Evolutionary conservation across 305 asterid genomes (phyloP).

Genomic region (Fraxinus dipetala): DNA sequence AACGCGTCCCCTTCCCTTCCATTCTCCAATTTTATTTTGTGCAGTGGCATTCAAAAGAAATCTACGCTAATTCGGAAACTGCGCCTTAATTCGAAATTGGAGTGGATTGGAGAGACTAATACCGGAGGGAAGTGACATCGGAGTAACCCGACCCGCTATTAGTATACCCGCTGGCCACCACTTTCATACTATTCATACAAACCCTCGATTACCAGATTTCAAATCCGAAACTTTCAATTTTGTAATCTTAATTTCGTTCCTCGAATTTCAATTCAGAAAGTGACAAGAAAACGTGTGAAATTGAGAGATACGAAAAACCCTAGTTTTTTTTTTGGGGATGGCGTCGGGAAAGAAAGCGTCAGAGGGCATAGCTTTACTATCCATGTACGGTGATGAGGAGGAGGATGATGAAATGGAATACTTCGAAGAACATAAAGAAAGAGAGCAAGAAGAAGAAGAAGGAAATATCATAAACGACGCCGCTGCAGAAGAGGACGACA

Average conservation of each 20-base stretch:
- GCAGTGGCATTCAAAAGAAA: background rate
- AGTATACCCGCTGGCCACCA: background rate
- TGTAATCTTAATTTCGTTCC: background rate
- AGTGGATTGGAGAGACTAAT: background rate
- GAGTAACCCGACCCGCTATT: background rate
- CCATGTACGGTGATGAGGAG: conserved; percentile 77
- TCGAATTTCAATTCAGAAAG: background rate
- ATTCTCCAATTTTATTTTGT: too few species aligned
- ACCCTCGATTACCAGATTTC: background rate
- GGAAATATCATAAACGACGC: conserved; percentile 25
- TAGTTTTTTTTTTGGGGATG: conserved; percentile 35
- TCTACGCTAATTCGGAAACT: background rate
- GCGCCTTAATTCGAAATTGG: background rate
- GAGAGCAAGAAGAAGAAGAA: conserved; percentile 20
- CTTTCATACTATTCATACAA: background rate
- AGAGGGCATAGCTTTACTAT: conserved; percentile 82
- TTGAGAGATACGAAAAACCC: conserved; percentile 1
- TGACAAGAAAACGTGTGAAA: background rate
- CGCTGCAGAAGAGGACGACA: conserved; percentile 23
- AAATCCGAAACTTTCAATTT: background rate
- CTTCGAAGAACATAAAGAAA: conserved; percentile 33
- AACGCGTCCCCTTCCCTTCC: too few species aligned
- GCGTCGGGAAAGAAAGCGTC: conserved; percentile 69
- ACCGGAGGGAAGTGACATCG: background rate
- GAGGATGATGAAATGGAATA: conserved; percentile 91